Base-by-base conservation (phyloP, 1,284 basidiomycete species). In the Rhizoctonia solani region DNA sequence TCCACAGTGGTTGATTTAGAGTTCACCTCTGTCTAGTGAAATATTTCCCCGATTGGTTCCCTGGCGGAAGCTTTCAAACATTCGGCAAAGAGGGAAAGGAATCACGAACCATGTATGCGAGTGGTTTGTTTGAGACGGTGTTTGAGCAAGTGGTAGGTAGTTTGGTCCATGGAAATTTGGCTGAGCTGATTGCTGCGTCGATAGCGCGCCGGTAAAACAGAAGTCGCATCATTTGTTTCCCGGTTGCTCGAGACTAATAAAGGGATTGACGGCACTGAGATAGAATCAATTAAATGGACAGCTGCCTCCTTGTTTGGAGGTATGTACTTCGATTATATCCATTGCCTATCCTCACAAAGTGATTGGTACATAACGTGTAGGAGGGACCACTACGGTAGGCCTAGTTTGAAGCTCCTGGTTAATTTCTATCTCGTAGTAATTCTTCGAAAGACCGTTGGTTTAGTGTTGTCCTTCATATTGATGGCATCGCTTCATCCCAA, bases 401-500 rank as follows among this genome's bases (percentile, higher is more conserved):
- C n/a, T n/a, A n/a, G n/a, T n/a, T n/a, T n/a, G n/a, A 42, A 4
- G 16, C 14, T 41, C 23, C 8, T 52, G 9, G 6, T 27, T 27
- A 30, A n/a, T n/a, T n/a, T 32, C 27, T 14, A 16, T 14, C 11
- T 5, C 44, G 4, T 16, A 3, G 6, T 53, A 53, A 47, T 25
- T 25, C 34, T 19, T 32, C 30, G 16, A 30, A 34, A 68, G 66
- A 68, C 66, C 1, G 25, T 14, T 1, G 66, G 55, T 9, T 27
- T 58, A 16, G 23, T 69, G n/a, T 14, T 55, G 6, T 54, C 27
- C 39, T 69, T 69, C 29, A 8, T 67, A 11, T 54, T 69, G 16
- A 32, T 42, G 4, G 67, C 67, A 66, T 34, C 69, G 69, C 13
- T 67, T 50, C n/a, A 63, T 30, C 65, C 67, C 66, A 16, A 53